Evolutionary conservation across 1,284 basidiomycete species (phyloP), one percentile per base, ranked within the genome.

Genomic region (Exobasidium cylindrosporum): DNA sequence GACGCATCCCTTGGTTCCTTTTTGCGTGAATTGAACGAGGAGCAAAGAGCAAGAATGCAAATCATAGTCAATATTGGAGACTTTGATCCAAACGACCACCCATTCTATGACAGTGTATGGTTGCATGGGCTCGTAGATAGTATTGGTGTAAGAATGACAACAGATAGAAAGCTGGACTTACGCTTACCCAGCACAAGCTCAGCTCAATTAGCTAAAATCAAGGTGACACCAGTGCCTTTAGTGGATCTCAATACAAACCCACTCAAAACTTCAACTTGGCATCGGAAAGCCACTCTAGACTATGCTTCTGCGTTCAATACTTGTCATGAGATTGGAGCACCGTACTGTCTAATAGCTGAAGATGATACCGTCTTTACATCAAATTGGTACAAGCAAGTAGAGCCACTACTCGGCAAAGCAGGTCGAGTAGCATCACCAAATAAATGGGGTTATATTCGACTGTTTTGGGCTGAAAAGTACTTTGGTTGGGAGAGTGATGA

Each of bases 401-500:
- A n/a, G 30, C 29, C 14, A 23, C 21, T 11, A 4, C 30, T 44
- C 6, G 26, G 31, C 1, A 44, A 23, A 32, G 53, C 32, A 6
- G 53, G 21, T 26, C 53, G 21, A 13, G 31, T 31, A 21, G 30
- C 5, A 23, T 21, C 24, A 21, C n/a, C 53, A 35, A 3, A 44
- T 14, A 17, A 35, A 28, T 55, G 53, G 53, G 53, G 24, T 2
- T 44, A 55, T 17, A 30, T 55, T 21, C 53, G 53, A 23, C 28
- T 55, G 13, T 55, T 55, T 44, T 55, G 29, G 5, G 4, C 53
- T n/a, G 53, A 55, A 55, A 55, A 55, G 28, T 55, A 55, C 30
- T 55, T 55, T 17, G 53, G 53, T 24, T 55, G 53, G 53, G 53
- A 55, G 30, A 44, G 29, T 44, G 40, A 35, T 17, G 53, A 55